Percentiles rank a stretch among this genome's conserved stretches.
Conservation (phyloP, 2,329 filamentous ascomycete genomes). For the Cadophora gregata region DNA sequence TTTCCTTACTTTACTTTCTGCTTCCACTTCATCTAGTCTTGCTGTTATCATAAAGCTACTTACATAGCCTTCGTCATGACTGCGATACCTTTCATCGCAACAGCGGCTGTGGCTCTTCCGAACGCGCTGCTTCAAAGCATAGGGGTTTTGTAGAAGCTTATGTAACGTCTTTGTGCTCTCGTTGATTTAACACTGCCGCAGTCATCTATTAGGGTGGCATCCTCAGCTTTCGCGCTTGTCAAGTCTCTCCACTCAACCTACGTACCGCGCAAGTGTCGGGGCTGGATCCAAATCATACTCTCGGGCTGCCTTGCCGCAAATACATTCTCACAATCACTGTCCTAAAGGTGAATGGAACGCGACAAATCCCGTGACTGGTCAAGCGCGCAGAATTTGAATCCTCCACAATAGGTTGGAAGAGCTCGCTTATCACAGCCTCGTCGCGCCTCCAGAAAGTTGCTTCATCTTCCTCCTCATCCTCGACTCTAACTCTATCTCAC, state of each 20-base stretch:
- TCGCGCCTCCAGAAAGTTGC: not conserved
- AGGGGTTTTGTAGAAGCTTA: not conserved
- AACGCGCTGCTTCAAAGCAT: not conserved
- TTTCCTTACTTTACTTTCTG: not conserved
- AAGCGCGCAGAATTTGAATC: conserved; percentile 5
- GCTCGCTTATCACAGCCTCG: conserved; percentile 5
- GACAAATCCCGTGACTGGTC: conserved; percentile 3
- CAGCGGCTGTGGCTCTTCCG: not conserved
- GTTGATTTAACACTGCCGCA: not conserved
- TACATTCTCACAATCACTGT: not conserved
- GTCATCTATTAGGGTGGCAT: not conserved
- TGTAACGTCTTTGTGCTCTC: not conserved
- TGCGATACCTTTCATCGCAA: not conserved
- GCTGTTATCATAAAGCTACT: not conserved
- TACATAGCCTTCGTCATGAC: not conserved
- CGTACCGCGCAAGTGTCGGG: not conserved
- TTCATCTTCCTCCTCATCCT: not conserved
- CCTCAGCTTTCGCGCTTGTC: not conserved
- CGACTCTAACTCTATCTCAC: not conserved
- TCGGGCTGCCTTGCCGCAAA: not conserved
- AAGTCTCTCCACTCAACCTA: not conserved
- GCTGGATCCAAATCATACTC: not conserved
- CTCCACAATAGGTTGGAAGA: conserved; percentile 9
- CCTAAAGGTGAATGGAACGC: not conserved
- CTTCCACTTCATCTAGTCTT: not conserved